Evolutionary conservation across 2,329 filamentous ascomycete genomes (phyloP).

Genomic region (Verticillium dahliae): DNA sequence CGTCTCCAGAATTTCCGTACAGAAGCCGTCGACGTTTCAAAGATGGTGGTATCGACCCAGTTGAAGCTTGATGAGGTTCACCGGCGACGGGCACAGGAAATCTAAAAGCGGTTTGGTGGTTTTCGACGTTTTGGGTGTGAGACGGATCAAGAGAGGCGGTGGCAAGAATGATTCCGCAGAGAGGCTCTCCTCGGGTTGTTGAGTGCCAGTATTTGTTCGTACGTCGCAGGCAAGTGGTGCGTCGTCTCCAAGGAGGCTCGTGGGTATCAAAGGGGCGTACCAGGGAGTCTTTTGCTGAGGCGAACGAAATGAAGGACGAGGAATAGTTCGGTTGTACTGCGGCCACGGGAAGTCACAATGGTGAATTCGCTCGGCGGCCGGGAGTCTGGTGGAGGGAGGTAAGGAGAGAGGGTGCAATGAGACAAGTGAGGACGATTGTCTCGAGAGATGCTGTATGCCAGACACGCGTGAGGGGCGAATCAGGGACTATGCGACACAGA

Average conservation of each 20-base stretch:
- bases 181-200: background rate
- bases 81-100: background rate
- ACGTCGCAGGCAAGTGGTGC: background rate
- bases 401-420: background rate
- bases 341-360: background rate
- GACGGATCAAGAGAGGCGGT: background rate
- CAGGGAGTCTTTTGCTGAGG: background rate
- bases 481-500: background rate
- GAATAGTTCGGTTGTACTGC: background rate
- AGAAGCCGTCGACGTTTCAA: background rate
- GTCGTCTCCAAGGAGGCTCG: background rate
- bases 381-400: background rate
- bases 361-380: background rate
- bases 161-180: background rate
- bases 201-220: background rate
- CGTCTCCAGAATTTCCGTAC: background rate
- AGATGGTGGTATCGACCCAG: background rate
- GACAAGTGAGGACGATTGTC: background rate
- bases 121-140: background rate
- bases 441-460: background rate
- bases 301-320: background rate
- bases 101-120: no score
- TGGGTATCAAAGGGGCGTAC: background rate
- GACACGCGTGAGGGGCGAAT: background rate
- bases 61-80: background rate